These are phyloP conservation scores for Aspergillus glaucus DNA, from an alignment of 2,329 filamentous ascomycete genomes.

Conservation along the genomic window DNA sequence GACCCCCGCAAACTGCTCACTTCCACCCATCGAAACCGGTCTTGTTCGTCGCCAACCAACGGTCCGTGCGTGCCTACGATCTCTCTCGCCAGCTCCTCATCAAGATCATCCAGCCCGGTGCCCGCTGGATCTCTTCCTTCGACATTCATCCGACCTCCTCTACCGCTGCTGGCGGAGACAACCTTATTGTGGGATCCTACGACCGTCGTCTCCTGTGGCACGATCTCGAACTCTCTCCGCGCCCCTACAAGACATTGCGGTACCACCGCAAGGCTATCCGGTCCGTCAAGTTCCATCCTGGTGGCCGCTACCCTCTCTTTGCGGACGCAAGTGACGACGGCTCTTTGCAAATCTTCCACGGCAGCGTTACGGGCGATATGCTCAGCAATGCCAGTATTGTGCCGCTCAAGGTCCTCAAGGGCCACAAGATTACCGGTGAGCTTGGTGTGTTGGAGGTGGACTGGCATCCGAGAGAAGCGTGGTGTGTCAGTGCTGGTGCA, in stretches of 20 bases:
- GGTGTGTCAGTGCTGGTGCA: conserved; percentile 89
- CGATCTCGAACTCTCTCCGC: conserved; percentile 82
- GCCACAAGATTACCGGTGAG: conserved; percentile 78
- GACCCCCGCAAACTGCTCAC: conserved; percentile 75
- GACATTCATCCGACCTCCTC: conserved; percentile 88
- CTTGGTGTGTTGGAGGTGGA: conserved; percentile 89
- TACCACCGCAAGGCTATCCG: conserved; percentile 93
- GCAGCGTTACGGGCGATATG: conserved; percentile 86
- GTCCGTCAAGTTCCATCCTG: conserved; percentile 78
- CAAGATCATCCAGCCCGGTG: conserved; percentile 88
- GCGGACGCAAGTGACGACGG: conserved; percentile 95
- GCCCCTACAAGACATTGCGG: conserved; percentile 92
- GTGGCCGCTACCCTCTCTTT: conserved; percentile 72
- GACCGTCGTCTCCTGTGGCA: conserved; percentile 94
- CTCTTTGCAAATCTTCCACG: conserved; percentile 91
- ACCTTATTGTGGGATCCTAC: conserved; percentile 89
- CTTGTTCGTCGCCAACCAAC: conserved; percentile 94
- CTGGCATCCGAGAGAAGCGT: conserved; percentile 92
- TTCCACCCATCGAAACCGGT: conserved; percentile 92
- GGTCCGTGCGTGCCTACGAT: conserved; percentile 89
- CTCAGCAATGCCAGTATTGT: conserved; percentile 97
- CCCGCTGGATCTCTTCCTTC: conserved; percentile 89
- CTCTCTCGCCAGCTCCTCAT: conserved; percentile 84
- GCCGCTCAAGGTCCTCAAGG: conserved; percentile 85
- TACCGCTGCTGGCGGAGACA: conserved; percentile 84